Evolutionary conservation across 768 basidiomycete genomes (phyloP).

Genomic region (Coprinopsis sp.): DNA sequence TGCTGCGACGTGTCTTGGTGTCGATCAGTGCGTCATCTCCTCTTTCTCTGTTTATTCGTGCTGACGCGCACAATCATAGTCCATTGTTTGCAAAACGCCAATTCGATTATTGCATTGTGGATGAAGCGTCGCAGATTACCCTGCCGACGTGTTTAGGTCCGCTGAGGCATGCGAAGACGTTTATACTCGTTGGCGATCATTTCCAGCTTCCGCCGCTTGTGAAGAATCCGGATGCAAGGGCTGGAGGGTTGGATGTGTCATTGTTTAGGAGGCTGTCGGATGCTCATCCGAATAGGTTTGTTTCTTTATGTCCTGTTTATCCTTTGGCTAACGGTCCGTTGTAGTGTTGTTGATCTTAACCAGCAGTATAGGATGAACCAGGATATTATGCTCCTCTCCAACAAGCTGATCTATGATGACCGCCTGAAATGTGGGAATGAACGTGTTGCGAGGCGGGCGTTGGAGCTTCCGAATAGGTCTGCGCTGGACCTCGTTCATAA

Average conservation of each 20-base stretch:
- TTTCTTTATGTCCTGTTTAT: no score
- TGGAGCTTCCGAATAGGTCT: slow-evolving; percentile 46
- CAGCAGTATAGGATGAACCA: slow-evolving; percentile 94
- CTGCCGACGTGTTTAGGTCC: slow-evolving; percentile 94
- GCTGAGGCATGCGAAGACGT: slow-evolving; percentile 82
- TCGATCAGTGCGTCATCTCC: slow-evolving; percentile 74
- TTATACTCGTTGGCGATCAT: slow-evolving; percentile 95
- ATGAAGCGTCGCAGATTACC: slow-evolving; percentile 97
- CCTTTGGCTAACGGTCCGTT: no score
- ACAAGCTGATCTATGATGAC: slow-evolving; percentile 15
- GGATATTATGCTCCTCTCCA: slow-evolving; percentile 15
- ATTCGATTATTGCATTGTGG: slow-evolving; percentile 97
- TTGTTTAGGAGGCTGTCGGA: slow-evolving; percentile 87
- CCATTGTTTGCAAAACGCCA: slow-evolving; percentile 77
- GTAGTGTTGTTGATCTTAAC: slow-evolving; percentile 80
- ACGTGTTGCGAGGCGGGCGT: slow-evolving; percentile 53
- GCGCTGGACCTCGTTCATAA: slow-evolving; percentile 45
- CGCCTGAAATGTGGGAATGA: slow-evolving; percentile 63
- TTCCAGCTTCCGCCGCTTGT: slow-evolving; percentile 95
- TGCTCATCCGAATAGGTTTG: slow-evolving; percentile 76
- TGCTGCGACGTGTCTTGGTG: slow-evolving; percentile 90
- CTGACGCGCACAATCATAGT: slow-evolving; percentile 33
- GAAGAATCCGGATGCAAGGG: slow-evolving; percentile 70
- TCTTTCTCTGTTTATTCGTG: not conserved
- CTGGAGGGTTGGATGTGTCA: slow-evolving; percentile 84